Evolutionary conservation across 2,329 filamentous ascomycete genomes (phyloP).

Genomic region (Lojkania enalia): DNA sequence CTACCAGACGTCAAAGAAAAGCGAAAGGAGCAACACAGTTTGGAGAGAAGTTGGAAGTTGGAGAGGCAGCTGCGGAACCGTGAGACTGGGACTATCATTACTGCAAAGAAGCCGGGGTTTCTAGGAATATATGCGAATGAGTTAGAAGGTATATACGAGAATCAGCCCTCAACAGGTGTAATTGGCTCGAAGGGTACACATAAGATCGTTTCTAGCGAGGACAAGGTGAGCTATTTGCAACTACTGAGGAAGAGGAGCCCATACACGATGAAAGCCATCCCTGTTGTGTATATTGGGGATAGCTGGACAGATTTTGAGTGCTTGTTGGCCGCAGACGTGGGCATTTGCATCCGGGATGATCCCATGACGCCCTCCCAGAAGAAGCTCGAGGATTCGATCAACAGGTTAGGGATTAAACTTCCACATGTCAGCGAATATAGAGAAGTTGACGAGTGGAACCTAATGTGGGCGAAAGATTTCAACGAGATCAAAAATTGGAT

Average conservation of each 20-base stretch:
- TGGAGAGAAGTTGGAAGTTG: no score
- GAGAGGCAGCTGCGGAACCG: no score
- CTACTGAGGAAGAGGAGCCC: slow-evolving; percentile 9
- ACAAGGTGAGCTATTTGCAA: slow-evolving; percentile 44
- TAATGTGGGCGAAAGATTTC: slow-evolving; percentile 37
- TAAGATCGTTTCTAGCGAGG: slow-evolving; percentile 42
- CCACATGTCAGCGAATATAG: slow-evolving; percentile 21
- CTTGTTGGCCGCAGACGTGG: slow-evolving; percentile 49
- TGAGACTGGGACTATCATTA: no score
- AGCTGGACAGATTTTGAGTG: slow-evolving; percentile 53
- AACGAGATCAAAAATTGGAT: slow-evolving; percentile 23
- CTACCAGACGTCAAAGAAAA: no score
- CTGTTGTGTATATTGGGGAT: slow-evolving; percentile 52
- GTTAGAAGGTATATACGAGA: slow-evolving; percentile 18
- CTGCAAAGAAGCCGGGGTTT: no score
- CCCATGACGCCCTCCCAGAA: slow-evolving; percentile 39
- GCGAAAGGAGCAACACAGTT: no score
- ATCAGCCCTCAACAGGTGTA: slow-evolving; percentile 19
- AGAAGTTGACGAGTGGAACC: slow-evolving; percentile 12
- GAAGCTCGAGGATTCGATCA: slow-evolving; percentile 39
- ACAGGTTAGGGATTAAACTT: slow-evolving; percentile 33
- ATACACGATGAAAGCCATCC: slow-evolving; percentile 1
- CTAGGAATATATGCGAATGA: no score
- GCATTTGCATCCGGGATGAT: slow-evolving; percentile 51
- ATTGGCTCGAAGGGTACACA: slow-evolving; percentile 20